Percentiles rank a stretch among this genome's conserved stretches.
Evolutionary conservation across 139 green algal genomes (phyloP).

Genomic region (Asterochloris sp.): DNA sequence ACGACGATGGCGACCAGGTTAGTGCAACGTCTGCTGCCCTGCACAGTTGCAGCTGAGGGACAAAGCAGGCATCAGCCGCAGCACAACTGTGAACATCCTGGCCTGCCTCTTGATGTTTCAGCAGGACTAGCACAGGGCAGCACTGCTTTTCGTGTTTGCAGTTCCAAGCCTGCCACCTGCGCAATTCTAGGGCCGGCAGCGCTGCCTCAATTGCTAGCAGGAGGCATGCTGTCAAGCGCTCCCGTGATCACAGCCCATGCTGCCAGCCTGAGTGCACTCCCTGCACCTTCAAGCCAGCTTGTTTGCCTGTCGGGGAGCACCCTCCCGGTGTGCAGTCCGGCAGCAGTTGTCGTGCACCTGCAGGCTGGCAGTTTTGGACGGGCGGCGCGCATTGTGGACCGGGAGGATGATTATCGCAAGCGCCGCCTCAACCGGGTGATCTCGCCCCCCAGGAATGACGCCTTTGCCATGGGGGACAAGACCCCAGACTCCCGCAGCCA

Average conservation of each 20-base stretch:
- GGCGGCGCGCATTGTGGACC: slow-evolving; percentile 70
- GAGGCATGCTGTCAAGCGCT: neutral
- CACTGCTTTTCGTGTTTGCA: neutral
- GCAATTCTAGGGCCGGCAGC: neutral
- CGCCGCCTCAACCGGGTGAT: slow-evolving; percentile 79
- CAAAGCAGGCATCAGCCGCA: neutral
- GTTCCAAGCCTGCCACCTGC: neutral
- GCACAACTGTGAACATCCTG: neutral
- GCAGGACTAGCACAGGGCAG: neutral
- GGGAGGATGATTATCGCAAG: slow-evolving; percentile 88
- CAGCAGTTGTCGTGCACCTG: neutral
- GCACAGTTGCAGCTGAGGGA: neutral
- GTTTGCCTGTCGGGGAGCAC: neutral
- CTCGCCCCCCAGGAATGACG: slow-evolving; percentile 86
- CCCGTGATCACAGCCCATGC: neutral
- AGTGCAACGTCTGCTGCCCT: neutral
- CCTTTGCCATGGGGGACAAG: slow-evolving; percentile 85
- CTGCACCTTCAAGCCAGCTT: neutral
- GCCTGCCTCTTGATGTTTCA: neutral
- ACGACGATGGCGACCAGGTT: slow-evolving; percentile 39
- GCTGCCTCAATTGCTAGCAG: neutral
- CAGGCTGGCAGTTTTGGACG: slow-evolving; percentile 14
- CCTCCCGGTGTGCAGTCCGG: neutral
- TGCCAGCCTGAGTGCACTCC: neutral
- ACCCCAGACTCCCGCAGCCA: slow-evolving; percentile 69